A percentile compares a stretch with the other conserved stretches of the same genome.
Conservation (phyloP, 2,329 filamentous ascomycete species). For the Apiospora phragmitis region DNA sequence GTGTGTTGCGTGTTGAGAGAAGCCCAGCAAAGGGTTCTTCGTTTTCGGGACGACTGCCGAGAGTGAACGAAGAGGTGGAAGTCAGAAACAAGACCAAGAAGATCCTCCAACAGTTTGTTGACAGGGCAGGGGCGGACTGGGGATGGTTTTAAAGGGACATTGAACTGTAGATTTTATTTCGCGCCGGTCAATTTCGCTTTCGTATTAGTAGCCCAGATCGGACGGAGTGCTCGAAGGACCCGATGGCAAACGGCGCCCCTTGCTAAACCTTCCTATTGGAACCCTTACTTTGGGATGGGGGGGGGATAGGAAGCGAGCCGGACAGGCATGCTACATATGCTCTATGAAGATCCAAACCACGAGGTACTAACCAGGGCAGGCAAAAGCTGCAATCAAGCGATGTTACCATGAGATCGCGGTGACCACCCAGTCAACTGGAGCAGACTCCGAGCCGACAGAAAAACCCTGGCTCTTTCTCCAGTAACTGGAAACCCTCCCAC, state of each 20-base stretch:
- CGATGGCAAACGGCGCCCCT: background rate
- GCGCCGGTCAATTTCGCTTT: slow-evolving; percentile 1
- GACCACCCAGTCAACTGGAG: slow-evolving; percentile 3
- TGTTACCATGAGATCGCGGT: background rate
- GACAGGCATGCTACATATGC: background rate
- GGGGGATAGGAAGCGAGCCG: background rate
- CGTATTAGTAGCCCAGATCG: background rate
- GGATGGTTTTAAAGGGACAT: background rate
- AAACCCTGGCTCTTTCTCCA: background rate
- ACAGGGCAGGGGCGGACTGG: background rate
- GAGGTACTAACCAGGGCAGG: background rate
- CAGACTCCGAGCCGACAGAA: background rate
- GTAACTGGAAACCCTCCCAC: background rate
- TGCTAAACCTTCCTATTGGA: background rate
- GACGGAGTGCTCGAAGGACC: background rate
- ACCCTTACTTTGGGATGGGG: background rate
- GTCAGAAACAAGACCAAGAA: background rate
- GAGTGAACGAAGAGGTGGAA: background rate
- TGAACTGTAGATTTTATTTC: background rate
- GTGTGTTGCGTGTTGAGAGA: background rate
- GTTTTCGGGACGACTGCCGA: slow-evolving; percentile 1
- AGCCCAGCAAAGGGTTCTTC: background rate
- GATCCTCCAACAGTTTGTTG: background rate
- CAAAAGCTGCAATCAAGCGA: background rate
- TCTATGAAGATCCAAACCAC: background rate